phyloP scores from a whole-genome alignment of 2,329 filamentous ascomycete species.

The Botrytis hyacinthi region DNA sequence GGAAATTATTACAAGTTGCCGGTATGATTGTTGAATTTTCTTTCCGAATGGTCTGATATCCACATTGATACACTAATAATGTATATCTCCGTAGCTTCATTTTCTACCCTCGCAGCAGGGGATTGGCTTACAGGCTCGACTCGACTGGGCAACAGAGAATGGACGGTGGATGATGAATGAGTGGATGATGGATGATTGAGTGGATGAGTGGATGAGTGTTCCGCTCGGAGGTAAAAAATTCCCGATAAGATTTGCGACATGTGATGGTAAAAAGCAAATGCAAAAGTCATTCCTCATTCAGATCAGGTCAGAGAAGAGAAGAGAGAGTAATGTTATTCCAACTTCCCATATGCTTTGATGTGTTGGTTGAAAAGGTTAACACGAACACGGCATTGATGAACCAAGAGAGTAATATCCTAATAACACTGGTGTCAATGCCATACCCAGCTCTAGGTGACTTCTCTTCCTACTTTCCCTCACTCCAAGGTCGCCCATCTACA shows the following conservation, averaged over 20 bases:
- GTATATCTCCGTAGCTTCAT: constrained; percentile 16
- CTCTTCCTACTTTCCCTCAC: not conserved
- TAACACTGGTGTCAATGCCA: not conserved
- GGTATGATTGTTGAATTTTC: not conserved
- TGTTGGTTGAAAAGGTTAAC: not conserved
- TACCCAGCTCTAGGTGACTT: not conserved
- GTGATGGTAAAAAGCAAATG: not conserved
- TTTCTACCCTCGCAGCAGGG: not conserved
- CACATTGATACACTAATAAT: not conserved
- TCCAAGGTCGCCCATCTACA: not conserved
- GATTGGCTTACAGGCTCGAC: not conserved
- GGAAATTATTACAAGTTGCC: not conserved
- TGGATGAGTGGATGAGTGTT: not conserved
- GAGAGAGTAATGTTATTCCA: no score
- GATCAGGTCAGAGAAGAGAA: no score
- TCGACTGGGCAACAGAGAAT: not conserved
- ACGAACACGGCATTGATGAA: not conserved
- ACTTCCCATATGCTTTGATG: not conserved
- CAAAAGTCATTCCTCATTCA: not conserved
- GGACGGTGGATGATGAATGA: no score
- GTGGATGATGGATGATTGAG: no score
- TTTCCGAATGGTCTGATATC: constrained; percentile 8
- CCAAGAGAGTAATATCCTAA: not conserved
- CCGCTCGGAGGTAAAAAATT: not conserved
- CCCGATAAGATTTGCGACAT: constrained; percentile 8